Evolutionary conservation across 805 yeast genomes (phyloP).

Genomic region (Isabelozyma heimii): DNA sequence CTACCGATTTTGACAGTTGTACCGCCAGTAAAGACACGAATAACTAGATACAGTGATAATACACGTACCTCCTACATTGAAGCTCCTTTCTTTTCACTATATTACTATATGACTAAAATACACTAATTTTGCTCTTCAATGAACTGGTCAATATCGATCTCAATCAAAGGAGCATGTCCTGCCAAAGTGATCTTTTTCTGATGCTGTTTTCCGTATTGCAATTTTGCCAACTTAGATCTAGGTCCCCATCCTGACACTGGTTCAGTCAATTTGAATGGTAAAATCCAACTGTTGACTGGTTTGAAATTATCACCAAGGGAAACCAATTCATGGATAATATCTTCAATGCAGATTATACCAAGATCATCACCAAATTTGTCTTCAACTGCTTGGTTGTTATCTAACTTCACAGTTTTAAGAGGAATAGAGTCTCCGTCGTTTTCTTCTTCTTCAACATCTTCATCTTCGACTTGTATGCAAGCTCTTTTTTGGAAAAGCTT

Average conservation of each 20-base stretch:
- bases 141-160: constrained; percentile 70
- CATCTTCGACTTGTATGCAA: constrained; percentile 42
- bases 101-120: background rate
- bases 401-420: constrained; percentile 48
- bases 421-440: constrained; percentile 3
- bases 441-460: constrained; percentile 17
- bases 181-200: constrained; percentile 53
- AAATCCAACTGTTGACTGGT: constrained; percentile 56
- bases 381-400: constrained; percentile 74
- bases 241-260: constrained; percentile 79
- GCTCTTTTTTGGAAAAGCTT: constrained; percentile 77
- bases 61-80: no score
- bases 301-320: constrained; percentile 65
- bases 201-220: constrained; percentile 53
- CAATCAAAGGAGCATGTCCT: constrained; percentile 62
- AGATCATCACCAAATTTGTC: constrained; percentile 56
- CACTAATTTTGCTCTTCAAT: constrained; percentile 61
- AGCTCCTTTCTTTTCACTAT: no score
- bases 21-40: no score
- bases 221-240: constrained; percentile 61
- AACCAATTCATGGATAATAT: constrained; percentile 68
- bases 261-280: constrained; percentile 66
- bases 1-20: no score
- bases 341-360: constrained; percentile 79
- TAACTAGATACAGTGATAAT: no score